phyloP scores from a whole-genome alignment of 2,329 filamentous ascomycete species.

The Trichoderma brevicompactum region DNA sequence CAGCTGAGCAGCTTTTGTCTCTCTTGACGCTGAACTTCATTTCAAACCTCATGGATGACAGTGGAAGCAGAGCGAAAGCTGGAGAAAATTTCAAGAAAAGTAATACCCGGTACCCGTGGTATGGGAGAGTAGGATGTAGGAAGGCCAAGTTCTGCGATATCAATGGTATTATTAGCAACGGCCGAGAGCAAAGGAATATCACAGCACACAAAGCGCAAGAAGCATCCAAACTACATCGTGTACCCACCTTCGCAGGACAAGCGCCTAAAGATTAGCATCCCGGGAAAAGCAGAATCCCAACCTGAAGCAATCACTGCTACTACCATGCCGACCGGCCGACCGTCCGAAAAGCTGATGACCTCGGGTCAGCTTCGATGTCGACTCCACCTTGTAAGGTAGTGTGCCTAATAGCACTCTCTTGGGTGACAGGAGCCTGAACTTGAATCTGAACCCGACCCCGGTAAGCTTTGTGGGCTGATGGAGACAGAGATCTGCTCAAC shows the following conservation, averaged over 20 bases:
- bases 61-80: not conserved
- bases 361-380: not conserved
- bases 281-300: not conserved
- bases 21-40: not conserved
- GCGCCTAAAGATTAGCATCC: not conserved
- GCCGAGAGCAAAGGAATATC: not conserved
- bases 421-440: not conserved
- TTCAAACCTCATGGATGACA: not conserved
- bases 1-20: not conserved
- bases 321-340: slow-evolving; percentile 6
- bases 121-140: too few species aligned
- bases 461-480: slow-evolving; percentile 18
- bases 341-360: slow-evolving; percentile 5
- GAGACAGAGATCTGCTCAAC: slow-evolving; percentile 3
- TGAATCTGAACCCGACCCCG: not conserved
- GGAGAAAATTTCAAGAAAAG: not conserved
- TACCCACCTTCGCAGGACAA: not conserved
- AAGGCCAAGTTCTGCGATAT: not conserved
- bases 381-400: not conserved
- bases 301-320: not conserved
- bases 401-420: not conserved
- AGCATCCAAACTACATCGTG: not conserved
- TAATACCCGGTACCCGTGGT: not conserved
- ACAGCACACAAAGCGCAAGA: not conserved
- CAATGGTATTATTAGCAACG: too few species aligned